phyloP scores from a whole-genome alignment of 345 rosid species.

The Excoecaria cochinchinensis region DNA sequence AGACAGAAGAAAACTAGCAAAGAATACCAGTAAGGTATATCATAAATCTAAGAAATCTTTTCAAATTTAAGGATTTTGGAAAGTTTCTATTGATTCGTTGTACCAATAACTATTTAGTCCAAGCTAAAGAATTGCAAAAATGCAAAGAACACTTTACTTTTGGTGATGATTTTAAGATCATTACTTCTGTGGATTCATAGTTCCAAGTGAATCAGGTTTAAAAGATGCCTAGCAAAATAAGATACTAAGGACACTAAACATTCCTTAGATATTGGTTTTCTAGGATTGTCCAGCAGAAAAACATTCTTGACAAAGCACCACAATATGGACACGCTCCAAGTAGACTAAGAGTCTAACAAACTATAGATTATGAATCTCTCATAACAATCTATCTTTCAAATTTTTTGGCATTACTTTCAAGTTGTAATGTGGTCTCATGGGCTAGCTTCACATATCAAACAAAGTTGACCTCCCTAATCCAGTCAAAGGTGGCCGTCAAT shows the following conservation, averaged over 20 bases:
- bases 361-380: neutral
- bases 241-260: neutral
- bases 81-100: neutral
- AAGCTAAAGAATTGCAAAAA: neutral
- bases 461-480: neutral
- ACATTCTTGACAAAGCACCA: neutral
- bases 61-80: neutral
- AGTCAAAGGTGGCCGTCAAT: neutral
- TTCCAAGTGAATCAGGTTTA: no score
- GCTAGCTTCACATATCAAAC: neutral
- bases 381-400: neutral
- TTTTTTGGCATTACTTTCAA: neutral
- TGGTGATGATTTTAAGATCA: neutral
- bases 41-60: neutral
- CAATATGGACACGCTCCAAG: neutral
- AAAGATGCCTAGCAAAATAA: no score
- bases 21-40: neutral
- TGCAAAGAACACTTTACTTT: no score
- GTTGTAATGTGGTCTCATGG: neutral
- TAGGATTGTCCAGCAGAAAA: neutral
- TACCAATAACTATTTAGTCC: neutral
- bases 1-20: neutral
- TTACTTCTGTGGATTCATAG: neutral
- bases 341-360: neutral
- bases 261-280: constrained; percentile 4